A percentile compares a stretch with the other conserved stretches of the same genome.
These are phyloP conservation scores for Brassica juncea DNA, from an alignment of 345 rosid genomes.

Conservation along the genomic window DNA sequence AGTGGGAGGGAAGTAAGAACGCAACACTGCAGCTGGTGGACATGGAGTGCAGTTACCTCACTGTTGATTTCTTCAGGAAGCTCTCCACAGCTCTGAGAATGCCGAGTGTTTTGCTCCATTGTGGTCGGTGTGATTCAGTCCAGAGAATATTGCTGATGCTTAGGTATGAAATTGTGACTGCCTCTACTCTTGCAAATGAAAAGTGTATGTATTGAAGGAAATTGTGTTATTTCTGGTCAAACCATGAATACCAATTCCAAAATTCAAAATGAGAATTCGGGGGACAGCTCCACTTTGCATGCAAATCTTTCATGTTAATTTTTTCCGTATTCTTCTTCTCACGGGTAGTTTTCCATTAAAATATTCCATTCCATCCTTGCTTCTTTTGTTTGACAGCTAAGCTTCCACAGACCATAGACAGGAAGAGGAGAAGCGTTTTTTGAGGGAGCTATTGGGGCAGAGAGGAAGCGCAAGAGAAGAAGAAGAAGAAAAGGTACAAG, in stretches of 20 bases:
- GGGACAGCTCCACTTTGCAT: background rate
- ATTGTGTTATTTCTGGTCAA: background rate
- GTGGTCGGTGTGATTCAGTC: background rate
- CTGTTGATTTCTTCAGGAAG: slow-evolving; percentile 94
- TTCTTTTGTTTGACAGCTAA: no score
- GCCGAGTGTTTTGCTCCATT: background rate
- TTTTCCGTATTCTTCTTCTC: no score
- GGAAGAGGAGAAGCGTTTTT: no score
- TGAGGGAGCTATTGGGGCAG: no score
- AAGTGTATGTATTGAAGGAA: background rate
- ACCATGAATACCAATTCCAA: background rate
- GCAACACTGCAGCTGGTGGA: slow-evolving; percentile 90
- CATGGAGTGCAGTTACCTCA: slow-evolving; percentile 91
- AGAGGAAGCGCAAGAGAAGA: background rate
- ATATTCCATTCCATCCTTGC: no score
- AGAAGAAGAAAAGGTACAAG: background rate
- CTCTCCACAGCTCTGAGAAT: slow-evolving; percentile 51
- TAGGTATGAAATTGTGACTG: background rate
- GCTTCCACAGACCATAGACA: no score
- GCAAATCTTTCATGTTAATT: background rate
- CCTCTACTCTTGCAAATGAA: background rate
- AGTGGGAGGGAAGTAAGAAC: slow-evolving; percentile 85
- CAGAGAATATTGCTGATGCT: background rate
- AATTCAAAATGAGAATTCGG: background rate
- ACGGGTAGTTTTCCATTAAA: no score